Conservation (phyloP, 768 basidiomycete species). For the Serpula lacrymans region DNA sequence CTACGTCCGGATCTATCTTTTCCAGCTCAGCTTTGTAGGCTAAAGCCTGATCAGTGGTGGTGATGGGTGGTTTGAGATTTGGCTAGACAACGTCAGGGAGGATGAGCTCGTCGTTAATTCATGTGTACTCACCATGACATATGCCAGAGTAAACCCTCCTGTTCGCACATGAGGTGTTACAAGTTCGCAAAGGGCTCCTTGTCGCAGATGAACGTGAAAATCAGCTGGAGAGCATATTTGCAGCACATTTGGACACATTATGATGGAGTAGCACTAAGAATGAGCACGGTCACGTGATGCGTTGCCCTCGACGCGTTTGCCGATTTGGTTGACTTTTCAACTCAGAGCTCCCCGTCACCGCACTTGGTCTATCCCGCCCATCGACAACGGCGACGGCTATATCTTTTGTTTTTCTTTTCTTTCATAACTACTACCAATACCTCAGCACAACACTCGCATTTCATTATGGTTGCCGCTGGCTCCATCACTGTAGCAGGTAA, state of each 20-base stretch:
- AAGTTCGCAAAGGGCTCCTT: slow-evolving; percentile 75
- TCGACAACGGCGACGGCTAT: slow-evolving; percentile 1
- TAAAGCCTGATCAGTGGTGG: slow-evolving; percentile 74
- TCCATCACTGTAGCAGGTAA: slow-evolving; percentile 85
- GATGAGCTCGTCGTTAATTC: slow-evolving; percentile 1
- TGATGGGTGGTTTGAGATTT: slow-evolving; percentile 88
- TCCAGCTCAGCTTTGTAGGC: slow-evolving; percentile 76
- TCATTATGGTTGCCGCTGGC: slow-evolving; percentile 74
- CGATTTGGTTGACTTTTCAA: slow-evolving; percentile 23
- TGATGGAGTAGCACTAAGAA: slow-evolving; percentile 14
- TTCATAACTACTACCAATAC: too few species aligned
- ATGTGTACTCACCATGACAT: slow-evolving; percentile 79
- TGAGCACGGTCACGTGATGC: slow-evolving; percentile 26
- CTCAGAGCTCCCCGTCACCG: slow-evolving; percentile 7
- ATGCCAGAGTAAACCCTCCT: slow-evolving; percentile 89
- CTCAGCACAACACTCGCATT: too few species aligned
- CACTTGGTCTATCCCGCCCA: slow-evolving; percentile 1
- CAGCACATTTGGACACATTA: slow-evolving; percentile 16
- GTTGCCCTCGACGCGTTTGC: slow-evolving; percentile 26
- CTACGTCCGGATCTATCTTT: slow-evolving; percentile 67
- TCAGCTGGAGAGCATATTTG: slow-evolving; percentile 63
- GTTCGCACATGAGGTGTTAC: slow-evolving; percentile 87
- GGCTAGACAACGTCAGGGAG: slow-evolving; percentile 52
- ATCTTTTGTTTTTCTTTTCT: neutral
- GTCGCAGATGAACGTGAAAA: slow-evolving; percentile 96